Conservation (phyloP, 306 rosid genomes). For the Cucurbita ficifolia region DNA sequence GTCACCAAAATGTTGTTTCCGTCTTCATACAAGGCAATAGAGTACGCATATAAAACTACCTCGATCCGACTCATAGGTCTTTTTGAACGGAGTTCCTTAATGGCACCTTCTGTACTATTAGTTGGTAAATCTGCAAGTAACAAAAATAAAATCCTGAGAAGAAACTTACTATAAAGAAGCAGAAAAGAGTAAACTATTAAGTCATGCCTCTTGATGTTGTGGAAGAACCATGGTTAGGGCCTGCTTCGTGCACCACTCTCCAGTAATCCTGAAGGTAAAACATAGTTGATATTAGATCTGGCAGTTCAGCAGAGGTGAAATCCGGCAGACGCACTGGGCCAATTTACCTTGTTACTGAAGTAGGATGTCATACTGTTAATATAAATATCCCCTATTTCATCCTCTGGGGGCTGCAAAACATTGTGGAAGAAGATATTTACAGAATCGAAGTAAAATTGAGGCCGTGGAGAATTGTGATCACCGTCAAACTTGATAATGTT, state of each 20-base stretch:
- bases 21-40: not conserved
- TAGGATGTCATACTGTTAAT: conserved; percentile 46
- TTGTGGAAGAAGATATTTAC: conserved; percentile 79
- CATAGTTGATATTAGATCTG: conserved; percentile 6
- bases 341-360: conserved; percentile 66
- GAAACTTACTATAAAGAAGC: not conserved
- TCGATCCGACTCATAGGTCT: conserved; percentile 76
- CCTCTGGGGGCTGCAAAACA: conserved; percentile 88
- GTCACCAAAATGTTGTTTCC: not conserved
- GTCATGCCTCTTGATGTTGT: conserved; percentile 49
- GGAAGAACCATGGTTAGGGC: conserved; percentile 23
- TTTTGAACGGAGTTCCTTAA: conserved; percentile 38
- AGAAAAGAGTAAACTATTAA: conserved; percentile 12
- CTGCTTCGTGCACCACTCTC: conserved; percentile 43
- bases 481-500: conserved; percentile 87
- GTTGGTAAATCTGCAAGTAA: conserved; percentile 41
- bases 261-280: conserved; percentile 41
- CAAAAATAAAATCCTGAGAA: conserved; percentile 7
- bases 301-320: conserved; percentile 11
- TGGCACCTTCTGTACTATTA: conserved; percentile 53
- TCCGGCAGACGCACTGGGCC: conserved; percentile 10
- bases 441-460: conserved; percentile 86
- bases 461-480: conserved; percentile 96
- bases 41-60: conserved; percentile 24
- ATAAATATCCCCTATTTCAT: conserved; percentile 56